These are phyloP conservation scores for Thalassiosira tumida DNA, from an alignment of 352 stramenopile species.

Conservation along the genomic window DNA sequence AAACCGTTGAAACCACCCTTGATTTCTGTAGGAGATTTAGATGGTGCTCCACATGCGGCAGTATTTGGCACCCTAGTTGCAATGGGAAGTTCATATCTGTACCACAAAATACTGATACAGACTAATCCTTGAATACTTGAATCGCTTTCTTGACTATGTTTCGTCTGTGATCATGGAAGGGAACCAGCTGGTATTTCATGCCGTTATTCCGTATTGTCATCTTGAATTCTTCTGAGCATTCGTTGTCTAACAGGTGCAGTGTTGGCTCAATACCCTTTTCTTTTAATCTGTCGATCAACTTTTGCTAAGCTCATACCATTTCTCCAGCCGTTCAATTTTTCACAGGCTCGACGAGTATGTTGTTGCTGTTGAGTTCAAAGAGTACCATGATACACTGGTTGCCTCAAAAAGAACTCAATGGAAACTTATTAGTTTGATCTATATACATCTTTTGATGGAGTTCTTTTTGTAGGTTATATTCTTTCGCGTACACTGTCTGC, in stretches of 20 bases:
- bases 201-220: conserved; percentile 41
- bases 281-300: not conserved
- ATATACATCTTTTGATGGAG: no score
- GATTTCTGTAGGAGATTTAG: conserved; percentile 64
- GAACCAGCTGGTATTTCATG: conserved; percentile 68
- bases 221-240: conserved; percentile 61
- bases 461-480: not conserved
- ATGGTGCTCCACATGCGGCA: not conserved
- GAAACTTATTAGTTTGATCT: conserved; percentile 66
- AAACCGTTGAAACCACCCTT: conserved; percentile 68
- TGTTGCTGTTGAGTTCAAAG: conserved; percentile 76
- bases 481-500: not conserved
- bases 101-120: conserved; percentile 44
- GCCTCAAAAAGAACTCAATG: conserved; percentile 52
- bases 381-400: conserved; percentile 75
- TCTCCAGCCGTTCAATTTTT: not conserved
- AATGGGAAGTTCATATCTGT: conserved; percentile 11
- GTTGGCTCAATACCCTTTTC: not conserved
- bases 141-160: conserved; percentile 74
- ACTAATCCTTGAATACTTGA: conserved; percentile 76
- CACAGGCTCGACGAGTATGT: conserved; percentile 59
- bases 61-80: conserved; percentile 35
- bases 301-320: conserved; percentile 57
- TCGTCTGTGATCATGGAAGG: conserved; percentile 50
- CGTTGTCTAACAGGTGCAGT: conserved; percentile 78